Evolutionary conservation across 2,329 filamentous ascomycete genomes (phyloP).

Genomic region (Fusarium odoratissimum): DNA sequence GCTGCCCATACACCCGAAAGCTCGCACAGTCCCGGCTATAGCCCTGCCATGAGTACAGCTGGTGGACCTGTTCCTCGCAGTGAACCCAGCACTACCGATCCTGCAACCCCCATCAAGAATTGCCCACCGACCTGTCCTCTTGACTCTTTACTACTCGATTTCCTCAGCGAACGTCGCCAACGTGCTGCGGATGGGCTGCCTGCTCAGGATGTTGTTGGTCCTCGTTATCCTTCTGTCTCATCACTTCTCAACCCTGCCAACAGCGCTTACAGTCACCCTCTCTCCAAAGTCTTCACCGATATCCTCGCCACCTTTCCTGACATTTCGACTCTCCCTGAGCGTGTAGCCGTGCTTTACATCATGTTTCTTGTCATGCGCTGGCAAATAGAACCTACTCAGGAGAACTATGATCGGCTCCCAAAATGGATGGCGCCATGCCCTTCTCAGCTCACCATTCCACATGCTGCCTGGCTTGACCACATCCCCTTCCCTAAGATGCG

Average conservation of each 20-base stretch:
- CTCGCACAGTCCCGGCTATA: conserved; percentile 35
- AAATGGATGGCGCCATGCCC: conserved; percentile 76
- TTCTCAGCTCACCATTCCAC: conserved; percentile 73
- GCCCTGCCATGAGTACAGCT: conserved; percentile 35
- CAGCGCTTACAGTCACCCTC: conserved; percentile 73
- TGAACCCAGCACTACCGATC: conserved; percentile 34
- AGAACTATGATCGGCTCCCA: conserved; percentile 83
- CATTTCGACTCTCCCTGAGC: conserved; percentile 81
- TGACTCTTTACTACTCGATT: conserved; percentile 83
- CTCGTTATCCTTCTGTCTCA: conserved; percentile 82
- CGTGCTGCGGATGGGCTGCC: conserved; percentile 74
- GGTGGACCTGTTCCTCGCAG: conserved; percentile 32
- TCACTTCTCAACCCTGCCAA: conserved; percentile 79
- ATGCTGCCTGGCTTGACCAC: conserved; percentile 87
- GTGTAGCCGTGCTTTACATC: conserved; percentile 82
- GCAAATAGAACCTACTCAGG: conserved; percentile 81
- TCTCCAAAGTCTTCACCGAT: conserved; percentile 88
- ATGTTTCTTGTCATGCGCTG: conserved; percentile 92
- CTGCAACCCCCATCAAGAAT: conserved; percentile 64
- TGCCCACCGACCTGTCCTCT: conserved; percentile 78
- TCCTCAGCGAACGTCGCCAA: conserved; percentile 75
- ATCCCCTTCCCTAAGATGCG: conserved; percentile 84
- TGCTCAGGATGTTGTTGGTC: conserved; percentile 75
- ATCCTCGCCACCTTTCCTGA: conserved; percentile 87
- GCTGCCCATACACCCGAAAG: conserved; percentile 39